Evolutionary conservation across 768 basidiomycete genomes (phyloP), one percentile per base, ranked within the genome.

Genomic region (Pleurotus platypus): DNA sequence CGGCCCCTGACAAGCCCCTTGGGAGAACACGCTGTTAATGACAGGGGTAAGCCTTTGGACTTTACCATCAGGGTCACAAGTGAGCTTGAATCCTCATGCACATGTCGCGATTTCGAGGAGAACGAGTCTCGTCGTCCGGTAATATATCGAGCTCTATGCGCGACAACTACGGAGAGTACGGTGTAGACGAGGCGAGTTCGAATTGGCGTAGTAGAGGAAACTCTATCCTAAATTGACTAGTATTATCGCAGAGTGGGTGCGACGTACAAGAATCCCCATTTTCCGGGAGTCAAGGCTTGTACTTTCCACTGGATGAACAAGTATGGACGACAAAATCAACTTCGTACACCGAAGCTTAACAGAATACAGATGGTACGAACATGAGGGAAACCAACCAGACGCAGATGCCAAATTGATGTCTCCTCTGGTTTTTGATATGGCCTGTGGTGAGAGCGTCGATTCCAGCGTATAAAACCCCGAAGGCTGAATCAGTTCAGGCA

Each of bases 251-350:
- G 82, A 72, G 85, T 88, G 1, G 81, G 82, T n/a, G 69, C 82
- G 16, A 83, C 80, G 8, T 89, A 90, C 68, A 80, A 87, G 11
- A 89, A 89, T 63, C 86, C 87, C 0, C 87, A 89, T 69, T 87
- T 82, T 60, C 85, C 83, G 2, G 86, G 85, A 5, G 76, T 89
- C 54, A 77, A 81, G 57, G 78, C 77, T 26, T 80, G 79, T 65
- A 68, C 84, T 18, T 78, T 78, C 60, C 64, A 75, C 24, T 82
- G 81, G 81, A 66, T 85, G 16, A 80, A 78, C 65, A 76, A 71
- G 82, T 79, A 56, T 57, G 67, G 60, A 42, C 4, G 46, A 37
- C 50, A 16, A 11, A 12, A 37, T 50, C 27, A 18, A 15, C 49
- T n/a, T n/a, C 13, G n/a, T 58, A 26, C 11, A n/a, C 46, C 30